Conservation (phyloP, 2,329 filamentous ascomycete genomes). For the Penicillium sp. region DNA sequence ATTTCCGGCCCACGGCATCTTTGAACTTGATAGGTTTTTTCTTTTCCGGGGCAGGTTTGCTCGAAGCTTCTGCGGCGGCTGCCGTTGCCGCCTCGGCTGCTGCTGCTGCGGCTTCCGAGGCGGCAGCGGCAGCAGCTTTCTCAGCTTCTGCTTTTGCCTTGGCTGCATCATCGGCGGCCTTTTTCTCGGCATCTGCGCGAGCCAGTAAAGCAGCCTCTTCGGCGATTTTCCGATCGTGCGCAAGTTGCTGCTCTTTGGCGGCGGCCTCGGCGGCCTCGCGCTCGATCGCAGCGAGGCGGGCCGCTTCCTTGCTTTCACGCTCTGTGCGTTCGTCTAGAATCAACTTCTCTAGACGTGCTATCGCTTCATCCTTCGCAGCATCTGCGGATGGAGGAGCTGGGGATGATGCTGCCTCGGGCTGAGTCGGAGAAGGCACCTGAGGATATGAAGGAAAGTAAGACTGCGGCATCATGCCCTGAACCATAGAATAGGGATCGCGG, state of each 20-base stretch:
- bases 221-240: slow-evolving; percentile 43
- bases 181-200: slow-evolving; percentile 48
- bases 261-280: slow-evolving; percentile 49
- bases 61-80: slow-evolving; percentile 36
- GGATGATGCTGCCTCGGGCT: slow-evolving; percentile 20
- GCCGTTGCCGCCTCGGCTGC: slow-evolving; percentile 40
- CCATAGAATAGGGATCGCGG: slow-evolving; percentile 35
- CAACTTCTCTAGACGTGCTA: slow-evolving; percentile 62
- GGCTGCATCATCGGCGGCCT: slow-evolving; percentile 49
- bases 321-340: slow-evolving; percentile 47
- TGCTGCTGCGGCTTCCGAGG: slow-evolving; percentile 39
- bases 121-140: slow-evolving; percentile 40
- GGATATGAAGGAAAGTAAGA: slow-evolving; percentile 39
- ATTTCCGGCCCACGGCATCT: slow-evolving; percentile 86
- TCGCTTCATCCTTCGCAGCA: slow-evolving; percentile 55
- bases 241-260: slow-evolving; percentile 36
- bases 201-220: slow-evolving; percentile 48
- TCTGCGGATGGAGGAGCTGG: slow-evolving; percentile 38
- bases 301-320: slow-evolving; percentile 41
- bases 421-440: slow-evolving; percentile 34
- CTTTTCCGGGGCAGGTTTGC: slow-evolving; percentile 51
- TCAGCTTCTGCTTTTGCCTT: slow-evolving; percentile 47
- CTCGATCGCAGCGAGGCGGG: slow-evolving; percentile 46
- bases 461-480: slow-evolving; percentile 35
- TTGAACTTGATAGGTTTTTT: slow-evolving; percentile 84